Evolutionary conservation across 2,329 filamentous ascomycete genomes (phyloP).

Genomic region (Xylaria sp.): DNA sequence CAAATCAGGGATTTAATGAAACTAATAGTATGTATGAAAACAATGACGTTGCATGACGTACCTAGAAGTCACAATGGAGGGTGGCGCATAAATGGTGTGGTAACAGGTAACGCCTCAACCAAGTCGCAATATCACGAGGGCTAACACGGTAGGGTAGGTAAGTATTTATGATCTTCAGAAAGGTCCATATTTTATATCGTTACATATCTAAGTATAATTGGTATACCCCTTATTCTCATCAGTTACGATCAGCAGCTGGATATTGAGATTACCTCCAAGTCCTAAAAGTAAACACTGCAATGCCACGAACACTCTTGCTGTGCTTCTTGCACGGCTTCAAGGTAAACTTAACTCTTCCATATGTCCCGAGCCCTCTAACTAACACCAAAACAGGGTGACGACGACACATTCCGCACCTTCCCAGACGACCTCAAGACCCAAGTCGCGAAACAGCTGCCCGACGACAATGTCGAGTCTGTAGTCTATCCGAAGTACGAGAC

Average conservation of each 20-base stretch:
- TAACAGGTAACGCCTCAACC: slow-evolving; percentile 22
- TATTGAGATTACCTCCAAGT: too few species aligned
- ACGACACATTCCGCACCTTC: slow-evolving; percentile 75
- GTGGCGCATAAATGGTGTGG: slow-evolving; percentile 29
- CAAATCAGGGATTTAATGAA: slow-evolving; percentile 22
- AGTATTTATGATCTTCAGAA: background rate
- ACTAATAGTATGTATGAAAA: background rate
- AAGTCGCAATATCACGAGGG: background rate
- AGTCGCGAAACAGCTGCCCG: slow-evolving; percentile 67
- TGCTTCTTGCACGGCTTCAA: slow-evolving; percentile 83
- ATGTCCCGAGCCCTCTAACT: background rate
- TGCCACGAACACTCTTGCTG: slow-evolving; percentile 69
- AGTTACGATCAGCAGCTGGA: too few species aligned
- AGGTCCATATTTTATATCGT: background rate
- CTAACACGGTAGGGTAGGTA: too few species aligned
- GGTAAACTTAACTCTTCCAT: slow-evolving; percentile 48
- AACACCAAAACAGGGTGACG: slow-evolving; percentile 62
- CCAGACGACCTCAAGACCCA: slow-evolving; percentile 69
- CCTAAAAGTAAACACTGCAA: slow-evolving; percentile 35
- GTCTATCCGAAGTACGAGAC: slow-evolving; percentile 80
- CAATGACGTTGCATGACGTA: slow-evolving; percentile 41
- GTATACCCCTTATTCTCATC: background rate
- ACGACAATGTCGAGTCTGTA: slow-evolving; percentile 68
- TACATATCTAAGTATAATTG: slow-evolving; percentile 16
- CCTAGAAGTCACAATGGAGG: slow-evolving; percentile 24